Evolutionary conservation across 2,329 filamentous ascomycete species (phyloP).

Genomic region (Alternaria hordeiaustralica): DNA sequence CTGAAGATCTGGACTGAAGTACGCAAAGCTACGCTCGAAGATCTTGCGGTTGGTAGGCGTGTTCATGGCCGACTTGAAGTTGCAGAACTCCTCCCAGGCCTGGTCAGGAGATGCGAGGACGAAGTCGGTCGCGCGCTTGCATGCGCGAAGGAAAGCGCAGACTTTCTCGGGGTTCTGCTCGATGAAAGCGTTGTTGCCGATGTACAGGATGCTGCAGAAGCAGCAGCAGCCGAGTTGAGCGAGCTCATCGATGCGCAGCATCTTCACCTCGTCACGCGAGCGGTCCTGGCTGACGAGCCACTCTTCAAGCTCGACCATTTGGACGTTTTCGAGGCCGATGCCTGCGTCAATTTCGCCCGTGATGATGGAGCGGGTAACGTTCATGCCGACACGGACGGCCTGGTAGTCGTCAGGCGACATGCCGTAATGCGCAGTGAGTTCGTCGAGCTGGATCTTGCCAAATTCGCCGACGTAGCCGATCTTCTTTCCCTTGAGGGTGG

Average conservation of each 20-base stretch:
- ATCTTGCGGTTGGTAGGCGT: constrained; percentile 76
- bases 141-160: constrained; percentile 71
- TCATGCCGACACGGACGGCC: constrained; percentile 80
- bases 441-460: constrained; percentile 82
- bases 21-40: constrained; percentile 78
- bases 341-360: constrained; percentile 75
- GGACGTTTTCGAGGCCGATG: constrained; percentile 79
- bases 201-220: constrained; percentile 83
- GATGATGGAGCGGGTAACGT: constrained; percentile 78
- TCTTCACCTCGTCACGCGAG: constrained; percentile 72
- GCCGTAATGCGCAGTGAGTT: constrained; percentile 78
- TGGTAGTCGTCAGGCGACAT: constrained; percentile 77
- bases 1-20: constrained; percentile 76
- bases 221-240: constrained; percentile 82
- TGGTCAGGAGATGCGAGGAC: constrained; percentile 68
- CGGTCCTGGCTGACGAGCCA: constrained; percentile 71
- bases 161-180: constrained; percentile 70
- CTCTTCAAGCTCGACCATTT: constrained; percentile 82
- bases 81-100: constrained; percentile 73
- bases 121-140: constrained; percentile 76
- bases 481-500: constrained; percentile 74
- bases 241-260: constrained; percentile 82
- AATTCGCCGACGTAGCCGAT: constrained; percentile 84
- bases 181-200: constrained; percentile 76
- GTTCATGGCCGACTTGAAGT: constrained; percentile 74